Percentiles rank a stretch among this genome's conserved stretches.
Conservation (phyloP, 352 stramenopile species). For the Aphanomyces invadans region DNA sequence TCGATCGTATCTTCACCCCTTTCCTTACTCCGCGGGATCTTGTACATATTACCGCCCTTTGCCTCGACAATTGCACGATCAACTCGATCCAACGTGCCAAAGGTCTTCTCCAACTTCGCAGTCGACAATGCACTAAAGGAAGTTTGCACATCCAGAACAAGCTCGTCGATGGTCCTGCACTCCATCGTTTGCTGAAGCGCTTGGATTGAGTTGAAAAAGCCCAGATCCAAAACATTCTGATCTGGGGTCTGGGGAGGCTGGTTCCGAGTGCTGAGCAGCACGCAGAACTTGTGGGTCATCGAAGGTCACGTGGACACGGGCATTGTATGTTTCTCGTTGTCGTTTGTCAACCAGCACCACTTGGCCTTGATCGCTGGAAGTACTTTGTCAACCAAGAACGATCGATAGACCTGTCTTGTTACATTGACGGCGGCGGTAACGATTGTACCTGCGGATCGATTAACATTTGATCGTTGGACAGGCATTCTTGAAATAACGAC, state of each 20-base stretch:
- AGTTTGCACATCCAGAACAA: constrained; percentile 1
- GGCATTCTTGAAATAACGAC: neutral
- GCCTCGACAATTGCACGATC: neutral
- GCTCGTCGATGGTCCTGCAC: constrained; percentile 14
- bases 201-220: constrained; percentile 28
- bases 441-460: neutral
- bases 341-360: neutral
- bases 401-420: neutral
- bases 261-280: neutral
- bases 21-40: neutral
- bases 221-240: constrained; percentile 28
- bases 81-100: neutral
- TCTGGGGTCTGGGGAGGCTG: constrained; percentile 25
- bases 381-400: constrained; percentile 14
- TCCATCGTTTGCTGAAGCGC: constrained; percentile 18
- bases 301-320: constrained; percentile 7
- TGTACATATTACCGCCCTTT: neutral
- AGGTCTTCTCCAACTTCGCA: neutral
- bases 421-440: constrained; percentile 2
- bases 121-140: neutral
- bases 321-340: constrained; percentile 23
- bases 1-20: neutral
- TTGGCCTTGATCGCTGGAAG: constrained; percentile 25
- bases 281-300: neutral
- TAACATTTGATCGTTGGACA: constrained; percentile 10